phyloP scores from a whole-genome alignment of 257 asterid genomes.

The Mitragyna speciosa region DNA sequence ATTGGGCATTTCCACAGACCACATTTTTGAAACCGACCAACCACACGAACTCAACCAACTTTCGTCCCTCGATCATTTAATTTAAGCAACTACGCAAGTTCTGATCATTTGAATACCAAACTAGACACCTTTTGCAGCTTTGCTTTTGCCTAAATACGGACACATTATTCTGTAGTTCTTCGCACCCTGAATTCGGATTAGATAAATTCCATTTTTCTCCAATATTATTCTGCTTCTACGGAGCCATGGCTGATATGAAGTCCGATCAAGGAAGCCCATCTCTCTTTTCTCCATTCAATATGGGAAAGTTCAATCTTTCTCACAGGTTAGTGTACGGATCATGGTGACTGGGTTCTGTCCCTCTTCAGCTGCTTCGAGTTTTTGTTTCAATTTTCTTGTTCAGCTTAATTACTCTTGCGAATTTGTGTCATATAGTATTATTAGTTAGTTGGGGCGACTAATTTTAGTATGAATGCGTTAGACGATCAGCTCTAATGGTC shows the following conservation, averaged over 20 bases:
- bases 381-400: not conserved
- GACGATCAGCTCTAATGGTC: not conserved
- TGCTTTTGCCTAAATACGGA: no score
- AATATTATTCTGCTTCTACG: not conserved
- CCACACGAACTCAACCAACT: not conserved
- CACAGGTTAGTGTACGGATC: conserved; percentile 55
- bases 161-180: no score
- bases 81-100: no score
- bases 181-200: no score
- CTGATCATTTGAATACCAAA: no score
- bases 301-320: conserved; percentile 75
- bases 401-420: not conserved
- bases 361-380: not conserved
- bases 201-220: conserved; percentile 2
- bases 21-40: not conserved
- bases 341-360: not conserved
- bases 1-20: not conserved
- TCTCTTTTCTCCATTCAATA: conserved; percentile 85
- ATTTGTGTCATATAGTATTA: no score
- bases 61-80: not conserved
- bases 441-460: no score
- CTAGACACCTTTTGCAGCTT: not conserved
- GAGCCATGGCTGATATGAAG: conserved; percentile 44
- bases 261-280: conserved; percentile 41
- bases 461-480: not conserved